Evolutionary conservation across 1,284 basidiomycete species (phyloP), one percentile per base, ranked within the genome.

Genomic region (Coniferiporia weirii): DNA sequence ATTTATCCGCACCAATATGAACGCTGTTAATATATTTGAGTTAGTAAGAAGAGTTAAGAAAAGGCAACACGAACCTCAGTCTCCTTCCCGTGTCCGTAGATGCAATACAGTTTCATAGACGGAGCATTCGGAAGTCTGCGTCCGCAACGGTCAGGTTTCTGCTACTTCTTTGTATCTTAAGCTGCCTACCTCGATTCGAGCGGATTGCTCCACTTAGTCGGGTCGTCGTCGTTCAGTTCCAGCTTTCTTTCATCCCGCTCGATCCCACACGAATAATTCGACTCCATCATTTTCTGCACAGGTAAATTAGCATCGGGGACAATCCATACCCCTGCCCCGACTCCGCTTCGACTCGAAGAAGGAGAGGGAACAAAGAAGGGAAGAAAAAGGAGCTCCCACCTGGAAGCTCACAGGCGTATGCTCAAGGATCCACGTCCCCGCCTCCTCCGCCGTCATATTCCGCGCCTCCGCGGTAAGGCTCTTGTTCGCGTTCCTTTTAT

Each of bases 31-130:
- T 1, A 27, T 19, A 12, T 12, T 55, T 50, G 53, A 35, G 40
- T 35, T 52, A 47, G 40, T 32, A 47, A 54, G 27, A 27, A 7
- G 3, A 15, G 13, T 15, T 36, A 17, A 19, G 7, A 36, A 3
- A 34, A n/a, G 43, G 12, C 20, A 43, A 17, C 7, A 67, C 79
- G 67, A 50, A 88, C 89, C 81, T 98, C 97, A 0, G 97, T 99
- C 66, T 95, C 90, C 70, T 98, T 98, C 19, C 97, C 97, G 64
- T 93, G 89, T 0, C 96, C 97, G 72, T 99, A 98, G 8, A 95
- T 81, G 66, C 96, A 98, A 72, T 89, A 93, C 20, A 98, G 86
- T 71, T 91, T 95, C 87, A 98, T 91, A 0, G 87, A 90, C 0
- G 95, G 95, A 0, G 96, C 96, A 53, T 87, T 75, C 0, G 96